Evolutionary conservation across 1,139 yeast genomes (phyloP).

Genomic region (Geotrichum aggregatum): DNA sequence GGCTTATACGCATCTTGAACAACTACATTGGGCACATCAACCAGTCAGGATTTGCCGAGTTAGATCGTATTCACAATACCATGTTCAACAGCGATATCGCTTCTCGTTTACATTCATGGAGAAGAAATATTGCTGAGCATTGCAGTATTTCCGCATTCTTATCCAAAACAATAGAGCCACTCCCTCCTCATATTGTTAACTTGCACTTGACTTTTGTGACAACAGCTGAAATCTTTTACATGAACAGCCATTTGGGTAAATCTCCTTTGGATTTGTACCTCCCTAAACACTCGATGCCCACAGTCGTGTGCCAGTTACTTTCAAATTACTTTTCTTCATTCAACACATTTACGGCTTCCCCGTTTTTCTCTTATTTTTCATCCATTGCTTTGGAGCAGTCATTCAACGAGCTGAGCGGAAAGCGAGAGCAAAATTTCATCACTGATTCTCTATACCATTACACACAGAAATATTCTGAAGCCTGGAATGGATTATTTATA

Average conservation of each 20-base stretch:
- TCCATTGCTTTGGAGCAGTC: slow-evolving; percentile 4
- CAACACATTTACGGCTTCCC: slow-evolving; percentile 4
- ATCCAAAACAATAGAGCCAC: not conserved
- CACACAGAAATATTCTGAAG: not conserved
- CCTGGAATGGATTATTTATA: not conserved
- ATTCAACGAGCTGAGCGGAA: slow-evolving; percentile 4
- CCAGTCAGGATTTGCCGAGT: slow-evolving; percentile 5
- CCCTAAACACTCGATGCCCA: not conserved
- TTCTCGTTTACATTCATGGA: slow-evolving; percentile 21
- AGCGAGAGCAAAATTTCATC: not conserved
- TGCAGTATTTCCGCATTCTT: not conserved
- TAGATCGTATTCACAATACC: slow-evolving; percentile 20
- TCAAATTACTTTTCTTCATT: slow-evolving; percentile 1
- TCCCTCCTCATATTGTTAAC: slow-evolving; percentile 9
- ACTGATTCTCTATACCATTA: not conserved
- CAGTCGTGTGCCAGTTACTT: not conserved
- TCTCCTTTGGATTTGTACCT: not conserved
- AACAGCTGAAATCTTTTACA: not conserved
- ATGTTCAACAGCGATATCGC: slow-evolving; percentile 21
- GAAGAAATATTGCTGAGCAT: slow-evolving; percentile 16
- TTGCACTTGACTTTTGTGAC: slow-evolving; percentile 8
- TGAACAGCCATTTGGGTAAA: not conserved
- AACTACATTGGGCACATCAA: slow-evolving; percentile 19
- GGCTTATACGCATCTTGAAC: slow-evolving; percentile 21
- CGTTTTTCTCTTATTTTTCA: slow-evolving; percentile 8